These are phyloP conservation scores for Yarrowia sp. DNA, from an alignment of 805 yeast species.

Conservation along the genomic window DNA sequence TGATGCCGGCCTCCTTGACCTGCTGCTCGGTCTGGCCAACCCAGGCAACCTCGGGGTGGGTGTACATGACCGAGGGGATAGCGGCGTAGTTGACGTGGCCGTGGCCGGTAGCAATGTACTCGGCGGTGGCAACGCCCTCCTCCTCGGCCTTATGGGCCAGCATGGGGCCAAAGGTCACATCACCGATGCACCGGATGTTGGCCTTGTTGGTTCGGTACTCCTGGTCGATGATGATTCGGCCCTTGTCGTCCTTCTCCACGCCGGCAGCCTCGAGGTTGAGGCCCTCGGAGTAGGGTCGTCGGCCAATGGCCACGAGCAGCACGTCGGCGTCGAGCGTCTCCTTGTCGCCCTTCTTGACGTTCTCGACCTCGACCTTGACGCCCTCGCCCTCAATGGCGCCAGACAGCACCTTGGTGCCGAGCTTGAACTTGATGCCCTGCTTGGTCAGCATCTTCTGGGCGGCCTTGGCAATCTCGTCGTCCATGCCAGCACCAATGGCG, in stretches of 20 bases:
- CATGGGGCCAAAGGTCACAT: slow-evolving; percentile 98
- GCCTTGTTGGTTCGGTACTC: slow-evolving; percentile 89
- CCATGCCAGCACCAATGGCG: slow-evolving; percentile 98
- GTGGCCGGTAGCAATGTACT: slow-evolving; percentile 85
- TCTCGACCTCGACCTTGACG: slow-evolving; percentile 85
- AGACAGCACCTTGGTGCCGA: slow-evolving; percentile 83
- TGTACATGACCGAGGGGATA: slow-evolving; percentile 98
- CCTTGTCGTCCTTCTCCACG: slow-evolving; percentile 85
- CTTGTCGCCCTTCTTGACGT: slow-evolving; percentile 79
- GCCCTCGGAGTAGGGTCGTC: slow-evolving; percentile 95
- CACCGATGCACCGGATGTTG: slow-evolving; percentile 97
- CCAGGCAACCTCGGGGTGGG: slow-evolving; percentile 99
- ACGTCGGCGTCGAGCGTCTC: slow-evolving; percentile 86
- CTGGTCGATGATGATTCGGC: slow-evolving; percentile 90
- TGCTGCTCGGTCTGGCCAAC: slow-evolving; percentile 96
- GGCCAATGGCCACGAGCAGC: slow-evolving; percentile 94
- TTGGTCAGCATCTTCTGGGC: slow-evolving; percentile 86
- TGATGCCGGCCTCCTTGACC: slow-evolving; percentile 86
- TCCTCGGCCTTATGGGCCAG: slow-evolving; percentile 99
- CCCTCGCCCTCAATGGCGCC: slow-evolving; percentile 87
- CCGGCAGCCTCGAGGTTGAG: slow-evolving; percentile 86
- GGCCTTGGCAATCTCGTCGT: slow-evolving; percentile 85
- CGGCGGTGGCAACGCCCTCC: slow-evolving; percentile 98
- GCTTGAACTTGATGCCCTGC: slow-evolving; percentile 93
- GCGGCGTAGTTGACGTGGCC: slow-evolving; percentile 98